phyloP scores from a whole-genome alignment of 169 alveolate genomes.

The Plasmodium knowlesi region DNA sequence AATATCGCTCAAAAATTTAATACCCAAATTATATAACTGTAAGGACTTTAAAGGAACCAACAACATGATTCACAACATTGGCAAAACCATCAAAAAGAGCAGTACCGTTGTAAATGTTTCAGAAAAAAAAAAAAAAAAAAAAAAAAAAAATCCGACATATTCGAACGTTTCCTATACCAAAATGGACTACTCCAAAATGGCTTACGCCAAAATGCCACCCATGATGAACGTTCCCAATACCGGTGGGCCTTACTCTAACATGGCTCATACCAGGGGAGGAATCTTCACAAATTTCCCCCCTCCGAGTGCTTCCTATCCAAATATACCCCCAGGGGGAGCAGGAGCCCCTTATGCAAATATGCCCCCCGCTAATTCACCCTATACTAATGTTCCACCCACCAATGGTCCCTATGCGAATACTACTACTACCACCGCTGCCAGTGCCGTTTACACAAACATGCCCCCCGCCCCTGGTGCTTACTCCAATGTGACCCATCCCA shows the following conservation, averaged over 20 bases:
- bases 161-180: neutral
- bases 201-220: neutral
- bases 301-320: neutral
- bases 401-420: neutral
- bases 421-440: neutral
- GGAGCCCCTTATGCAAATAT: neutral
- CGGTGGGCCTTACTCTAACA: neutral
- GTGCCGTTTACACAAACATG: neutral
- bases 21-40: slow-evolving; percentile 47
- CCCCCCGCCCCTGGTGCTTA: neutral
- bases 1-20: slow-evolving; percentile 41
- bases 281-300: neutral
- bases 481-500: neutral
- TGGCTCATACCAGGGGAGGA: neutral
- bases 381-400: neutral
- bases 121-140: slow-evolving; percentile 16
- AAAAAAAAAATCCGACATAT: neutral
- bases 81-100: neutral
- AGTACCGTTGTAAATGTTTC: neutral
- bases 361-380: neutral
- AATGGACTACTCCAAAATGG: neutral
- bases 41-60: slow-evolving; percentile 26
- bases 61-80: slow-evolving; percentile 27
- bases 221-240: neutral
- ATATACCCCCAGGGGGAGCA: neutral